Evolutionary conservation across 768 basidiomycete genomes (phyloP), one percentile per base, ranked within the genome.

Genomic region (Hypholoma fasciculare): DNA sequence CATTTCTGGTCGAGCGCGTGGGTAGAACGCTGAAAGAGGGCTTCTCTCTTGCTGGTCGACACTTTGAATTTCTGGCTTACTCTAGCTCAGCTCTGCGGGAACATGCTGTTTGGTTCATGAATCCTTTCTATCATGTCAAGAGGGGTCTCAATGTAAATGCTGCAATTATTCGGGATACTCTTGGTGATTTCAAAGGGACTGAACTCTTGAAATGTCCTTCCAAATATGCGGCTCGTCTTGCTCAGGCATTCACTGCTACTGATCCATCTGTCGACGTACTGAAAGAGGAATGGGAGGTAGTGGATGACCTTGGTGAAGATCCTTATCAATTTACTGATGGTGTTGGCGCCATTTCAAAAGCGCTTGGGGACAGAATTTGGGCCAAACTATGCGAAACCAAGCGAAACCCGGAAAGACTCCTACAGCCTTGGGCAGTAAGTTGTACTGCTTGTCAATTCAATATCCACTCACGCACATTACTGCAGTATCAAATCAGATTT

Each of bases 201-300:
- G 55, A 68, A 1, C 70, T 87, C 9, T 72, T 85, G 30, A 70
- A 68, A 46, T 75, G 72, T 20, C 93, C 93, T 2, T 92, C 93
- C 6, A 90, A 90, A 70, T 90, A 84, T 63, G 93, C 91, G 6
- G 93, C 93, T 13, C 83, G 93, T 17, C 74, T 94, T 57, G 87
- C 89, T 7, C 92, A 92, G 72, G 89, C 90, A 0, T 93, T 95
- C 65, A 90, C 90, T 0, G 87, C 89, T 2, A 95, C 93, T 1
- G 86, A 90, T 60, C 82, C 86, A 0, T 89, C 89, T 1, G 84
- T 92, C 17, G 69, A 67, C 19, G 84, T 94, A 49, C 57, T 61
- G 7, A 70, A 69, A 2, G 60, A 76, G 44, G 78, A 94, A 63
- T 92, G 92, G 85, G 79, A 84, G 50, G 74, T 79, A 55, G 79